Percentiles rank a stretch among this genome's conserved stretches.
phyloP scores from a whole-genome alignment of 345 rosid genomes.

The Mangifera indica region DNA sequence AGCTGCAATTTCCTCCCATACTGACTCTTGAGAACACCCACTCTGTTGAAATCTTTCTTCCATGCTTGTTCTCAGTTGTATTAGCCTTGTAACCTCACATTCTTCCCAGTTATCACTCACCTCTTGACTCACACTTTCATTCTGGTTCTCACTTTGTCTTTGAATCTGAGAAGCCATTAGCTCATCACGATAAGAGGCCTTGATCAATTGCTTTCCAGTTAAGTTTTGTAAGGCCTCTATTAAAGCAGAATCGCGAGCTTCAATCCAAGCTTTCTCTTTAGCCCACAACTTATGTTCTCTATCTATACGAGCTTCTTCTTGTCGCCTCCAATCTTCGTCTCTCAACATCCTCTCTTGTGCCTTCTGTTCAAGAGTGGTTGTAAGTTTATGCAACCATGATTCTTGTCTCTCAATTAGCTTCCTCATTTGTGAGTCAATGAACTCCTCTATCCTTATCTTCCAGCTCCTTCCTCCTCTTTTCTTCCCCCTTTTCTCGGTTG shows the following conservation, averaged over 20 bases:
- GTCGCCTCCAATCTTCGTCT: slow-evolving; percentile 86
- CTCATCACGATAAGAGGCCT: slow-evolving; percentile 37
- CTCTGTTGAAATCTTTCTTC: slow-evolving; percentile 49
- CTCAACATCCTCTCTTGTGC: slow-evolving; percentile 68
- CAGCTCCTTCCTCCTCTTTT: slow-evolving; percentile 57
- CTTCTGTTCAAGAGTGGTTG: slow-evolving; percentile 69
- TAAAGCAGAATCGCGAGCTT: slow-evolving; percentile 76
- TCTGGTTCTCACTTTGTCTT: slow-evolving; percentile 32
- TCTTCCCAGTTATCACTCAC: slow-evolving; percentile 41
- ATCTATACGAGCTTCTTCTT: slow-evolving; percentile 59
- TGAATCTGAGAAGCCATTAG: slow-evolving; percentile 26
- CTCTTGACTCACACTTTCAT: slow-evolving; percentile 40
- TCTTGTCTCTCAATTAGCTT: slow-evolving; percentile 88
- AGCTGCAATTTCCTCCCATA: slow-evolving; percentile 51
- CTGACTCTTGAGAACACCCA: slow-evolving; percentile 36
- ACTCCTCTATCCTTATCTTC: slow-evolving; percentile 77
- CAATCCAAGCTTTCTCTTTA: slow-evolving; percentile 84
- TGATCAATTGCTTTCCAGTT: slow-evolving; percentile 41
- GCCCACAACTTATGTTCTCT: slow-evolving; percentile 86
- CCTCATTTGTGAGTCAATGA: slow-evolving; percentile 72
- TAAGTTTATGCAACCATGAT: slow-evolving; percentile 78
- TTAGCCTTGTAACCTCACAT: slow-evolving; percentile 50
- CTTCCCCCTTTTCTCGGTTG: slow-evolving; percentile 45
- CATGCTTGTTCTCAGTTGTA: slow-evolving; percentile 53
- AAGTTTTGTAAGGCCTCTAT: slow-evolving; percentile 69